phyloP scores from a whole-genome alignment of 2,329 filamentous ascomycete genomes.

The Colletotrichum truncatum region DNA sequence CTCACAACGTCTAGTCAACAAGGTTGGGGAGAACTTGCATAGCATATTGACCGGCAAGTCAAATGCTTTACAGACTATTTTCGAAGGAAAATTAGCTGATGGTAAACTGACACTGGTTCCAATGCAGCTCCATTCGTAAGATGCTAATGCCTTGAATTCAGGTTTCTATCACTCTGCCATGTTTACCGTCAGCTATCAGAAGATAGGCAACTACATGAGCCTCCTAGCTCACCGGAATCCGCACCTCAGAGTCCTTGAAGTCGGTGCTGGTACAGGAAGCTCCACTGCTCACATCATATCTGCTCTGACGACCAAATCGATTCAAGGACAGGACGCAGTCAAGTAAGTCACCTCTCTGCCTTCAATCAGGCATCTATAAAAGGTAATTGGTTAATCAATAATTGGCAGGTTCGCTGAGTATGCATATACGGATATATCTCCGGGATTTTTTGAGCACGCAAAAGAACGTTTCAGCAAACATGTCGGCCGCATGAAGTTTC shows the following conservation, averaged over 20 bases:
- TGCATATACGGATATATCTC: conserved; percentile 55
- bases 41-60: conserved; percentile 3
- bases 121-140: background rate
- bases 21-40: background rate
- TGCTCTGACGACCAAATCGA: conserved; percentile 32
- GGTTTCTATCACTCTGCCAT: conserved; percentile 3
- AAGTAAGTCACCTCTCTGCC: background rate
- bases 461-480: conserved; percentile 38
- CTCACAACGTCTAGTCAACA: background rate
- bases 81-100: conserved; percentile 1
- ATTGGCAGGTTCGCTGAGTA: conserved; percentile 38
- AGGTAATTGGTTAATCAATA: background rate
- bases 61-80: conserved; percentile 3
- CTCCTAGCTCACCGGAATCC: conserved; percentile 39
- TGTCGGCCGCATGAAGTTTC: conserved; percentile 30
- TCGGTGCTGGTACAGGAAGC: conserved; percentile 50
- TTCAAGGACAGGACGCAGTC: background rate
- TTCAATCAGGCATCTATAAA: background rate
- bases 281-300: conserved; percentile 46
- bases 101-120: conserved; percentile 7
- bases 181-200: background rate
- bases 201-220: conserved; percentile 9
- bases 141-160: background rate
- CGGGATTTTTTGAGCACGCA: conserved; percentile 50
- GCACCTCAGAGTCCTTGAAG: conserved; percentile 42